Evolutionary conservation across 1,284 basidiomycete genomes (phyloP).

Genomic region (Phylloboletellus chloephorus): DNA sequence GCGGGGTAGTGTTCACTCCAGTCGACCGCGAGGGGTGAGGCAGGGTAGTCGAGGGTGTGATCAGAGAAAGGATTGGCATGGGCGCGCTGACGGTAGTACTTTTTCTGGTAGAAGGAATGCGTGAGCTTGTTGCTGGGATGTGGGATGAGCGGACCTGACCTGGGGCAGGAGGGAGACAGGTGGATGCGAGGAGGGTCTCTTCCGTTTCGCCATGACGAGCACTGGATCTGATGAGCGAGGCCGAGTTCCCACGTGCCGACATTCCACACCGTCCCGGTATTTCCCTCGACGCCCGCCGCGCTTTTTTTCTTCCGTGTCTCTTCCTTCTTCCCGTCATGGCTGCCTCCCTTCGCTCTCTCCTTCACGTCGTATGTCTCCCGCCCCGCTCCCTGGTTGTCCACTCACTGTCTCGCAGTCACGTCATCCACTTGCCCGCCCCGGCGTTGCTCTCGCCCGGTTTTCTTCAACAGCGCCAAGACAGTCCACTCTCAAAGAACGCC

Average conservation of each 20-base stretch:
- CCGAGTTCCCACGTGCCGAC: constrained; percentile 15
- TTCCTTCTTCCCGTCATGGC: constrained; percentile 20
- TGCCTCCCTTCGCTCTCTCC: constrained; percentile 36
- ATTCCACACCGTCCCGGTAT: constrained; percentile 20
- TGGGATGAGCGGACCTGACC: constrained; percentile 19
- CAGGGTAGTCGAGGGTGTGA: constrained; percentile 87
- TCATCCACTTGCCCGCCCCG: constrained; percentile 40
- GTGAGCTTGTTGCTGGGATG: neutral
- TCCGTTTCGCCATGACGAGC: constrained; percentile 32
- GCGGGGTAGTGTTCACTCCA: constrained; percentile 86
- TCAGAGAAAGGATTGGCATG: constrained; percentile 99
- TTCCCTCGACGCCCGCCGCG: constrained; percentile 18
- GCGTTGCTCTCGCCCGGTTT: constrained; percentile 50
- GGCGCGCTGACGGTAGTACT: constrained; percentile 93
- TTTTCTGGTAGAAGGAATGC: constrained; percentile 57
- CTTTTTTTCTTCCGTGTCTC: constrained; percentile 10
- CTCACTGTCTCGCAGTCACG: constrained; percentile 38
- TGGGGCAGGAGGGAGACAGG: constrained; percentile 24
- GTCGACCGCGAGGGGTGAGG: constrained; percentile 75
- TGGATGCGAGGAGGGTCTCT: constrained; percentile 16
- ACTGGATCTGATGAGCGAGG: neutral
- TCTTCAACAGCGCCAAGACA: constrained; percentile 65
- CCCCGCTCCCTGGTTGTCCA: neutral
- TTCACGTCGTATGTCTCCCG: constrained; percentile 44
- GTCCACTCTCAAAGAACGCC: constrained; percentile 81